Evolutionary conservation across 2,329 filamentous ascomycete genomes (phyloP).

Genomic region (Diaporthe caulivora): DNA sequence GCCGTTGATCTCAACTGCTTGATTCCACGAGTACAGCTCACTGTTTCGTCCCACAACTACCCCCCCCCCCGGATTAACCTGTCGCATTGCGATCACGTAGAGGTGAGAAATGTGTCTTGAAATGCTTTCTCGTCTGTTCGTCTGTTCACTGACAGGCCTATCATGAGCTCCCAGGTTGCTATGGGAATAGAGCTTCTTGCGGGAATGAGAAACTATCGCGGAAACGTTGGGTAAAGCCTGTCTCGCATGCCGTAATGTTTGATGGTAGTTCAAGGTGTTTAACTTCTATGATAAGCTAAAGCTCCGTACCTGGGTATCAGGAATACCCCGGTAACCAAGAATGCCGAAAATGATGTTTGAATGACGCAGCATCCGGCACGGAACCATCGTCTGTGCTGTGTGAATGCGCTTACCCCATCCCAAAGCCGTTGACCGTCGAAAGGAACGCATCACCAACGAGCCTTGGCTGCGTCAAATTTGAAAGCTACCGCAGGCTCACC

Average conservation of each 20-base stretch:
- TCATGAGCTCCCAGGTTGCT: too few species aligned
- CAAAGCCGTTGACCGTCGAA: constrained; percentile 42
- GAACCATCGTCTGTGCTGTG: constrained; percentile 22
- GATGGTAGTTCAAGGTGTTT: not conserved
- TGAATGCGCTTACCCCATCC: constrained; percentile 40
- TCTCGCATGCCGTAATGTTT: not conserved
- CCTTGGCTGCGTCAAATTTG: constrained; percentile 38
- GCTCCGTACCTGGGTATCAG: not conserved
- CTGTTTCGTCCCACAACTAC: too few species aligned
- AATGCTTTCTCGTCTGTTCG: too few species aligned
- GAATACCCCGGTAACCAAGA: constrained; percentile 32
- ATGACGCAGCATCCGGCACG: constrained; percentile 21
- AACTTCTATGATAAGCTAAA: not conserved
- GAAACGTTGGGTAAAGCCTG: not conserved
- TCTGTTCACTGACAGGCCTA: too few species aligned
- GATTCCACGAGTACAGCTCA: too few species aligned
- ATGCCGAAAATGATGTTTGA: constrained; percentile 38
- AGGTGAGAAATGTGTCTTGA: too few species aligned
- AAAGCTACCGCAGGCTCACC: constrained; percentile 37
- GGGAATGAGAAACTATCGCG: too few species aligned
- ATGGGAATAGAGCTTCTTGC: too few species aligned
- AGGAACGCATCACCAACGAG: constrained; percentile 42
- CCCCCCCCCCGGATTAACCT: too few species aligned
- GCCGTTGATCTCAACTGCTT: too few species aligned
- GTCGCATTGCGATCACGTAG: too few species aligned